Conservation (phyloP, 1,139 yeast genomes). For the Yamadazyma mexicana region DNA sequence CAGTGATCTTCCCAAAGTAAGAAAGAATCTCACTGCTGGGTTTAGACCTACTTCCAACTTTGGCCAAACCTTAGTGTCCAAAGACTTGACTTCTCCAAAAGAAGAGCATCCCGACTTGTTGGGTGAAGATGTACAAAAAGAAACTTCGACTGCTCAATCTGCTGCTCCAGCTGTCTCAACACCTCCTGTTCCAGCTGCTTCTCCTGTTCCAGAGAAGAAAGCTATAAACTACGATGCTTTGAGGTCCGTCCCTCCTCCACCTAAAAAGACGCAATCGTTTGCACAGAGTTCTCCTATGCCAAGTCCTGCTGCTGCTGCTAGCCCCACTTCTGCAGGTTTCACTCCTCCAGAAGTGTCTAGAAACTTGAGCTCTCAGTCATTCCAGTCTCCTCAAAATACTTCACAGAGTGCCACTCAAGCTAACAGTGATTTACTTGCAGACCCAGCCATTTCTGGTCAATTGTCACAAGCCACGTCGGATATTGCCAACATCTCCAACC, state of each 20-base stretch:
- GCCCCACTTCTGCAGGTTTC: not conserved
- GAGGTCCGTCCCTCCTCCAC: constrained; percentile 51
- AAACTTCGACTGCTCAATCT: constrained; percentile 10
- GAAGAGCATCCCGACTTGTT: constrained; percentile 27
- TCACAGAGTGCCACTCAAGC: constrained; percentile 4
- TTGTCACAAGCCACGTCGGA: constrained; percentile 81
- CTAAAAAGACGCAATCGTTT: constrained; percentile 16
- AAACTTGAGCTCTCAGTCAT: constrained; percentile 4
- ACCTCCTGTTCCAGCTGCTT: not conserved
- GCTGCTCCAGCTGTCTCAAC: constrained; percentile 4
- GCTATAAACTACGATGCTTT: constrained; percentile 47
- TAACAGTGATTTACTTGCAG: constrained; percentile 57
- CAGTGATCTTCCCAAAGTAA: constrained; percentile 38
- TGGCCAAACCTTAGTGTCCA: constrained; percentile 58
- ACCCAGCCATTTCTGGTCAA: constrained; percentile 61
- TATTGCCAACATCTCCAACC: constrained; percentile 83
- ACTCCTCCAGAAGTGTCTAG: constrained; percentile 3
- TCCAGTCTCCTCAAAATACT: constrained; percentile 14
- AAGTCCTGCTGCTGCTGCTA: not conserved
- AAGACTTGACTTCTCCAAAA: constrained; percentile 23
- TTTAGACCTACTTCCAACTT: constrained; percentile 65
- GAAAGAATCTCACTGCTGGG: constrained; percentile 37
- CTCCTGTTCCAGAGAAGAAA: constrained; percentile 16
- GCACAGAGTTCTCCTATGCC: too few relatives aligned
- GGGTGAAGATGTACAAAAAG: constrained; percentile 23